Base-by-base conservation (phyloP, 345 rosid species). In the Toxicodendron radicans region DNA sequence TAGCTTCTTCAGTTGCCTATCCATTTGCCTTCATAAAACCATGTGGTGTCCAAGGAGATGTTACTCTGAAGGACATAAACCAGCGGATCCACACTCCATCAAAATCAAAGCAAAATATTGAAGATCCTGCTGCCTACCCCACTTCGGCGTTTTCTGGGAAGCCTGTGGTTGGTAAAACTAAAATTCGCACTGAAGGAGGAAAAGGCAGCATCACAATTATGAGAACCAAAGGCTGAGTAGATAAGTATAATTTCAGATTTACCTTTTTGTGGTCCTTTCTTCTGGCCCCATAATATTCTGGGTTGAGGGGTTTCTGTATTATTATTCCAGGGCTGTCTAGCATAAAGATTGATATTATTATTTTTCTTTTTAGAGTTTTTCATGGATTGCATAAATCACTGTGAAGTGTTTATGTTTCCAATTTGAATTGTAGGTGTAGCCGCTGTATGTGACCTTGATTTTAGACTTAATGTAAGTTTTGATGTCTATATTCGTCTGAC, bases 61-160 rank as follows among this genome's bases (percentile, higher is more conserved):
- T 93, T 58, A 96, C 99, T 30, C 85, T 96, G 72, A 93, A 96
- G 81, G 99, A 96, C 83, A 96, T 96, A 75, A 96, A 96, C 87
- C 94, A 88, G 83, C 79, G 85, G 68, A 93, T 96, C 65, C 90
- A 65, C 59, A 86, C 85, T 62, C 98, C 98, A 4, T 74, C 81
- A 56, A 87, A 88, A 72, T 79, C 86, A 43, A 87, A 89, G 79
- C 86, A 83, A 79, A 77, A 58, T 72, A 79, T 58, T 9, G 86
- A 80, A 75, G 98, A 92, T 74, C 89, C 82, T 24, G 38, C 75
- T 46, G 57, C 80, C 76, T 91, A 85, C 57, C 99, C 92, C 0
- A 96, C 98, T 59, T 96, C 99, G 11, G 97, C 97, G 45, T 96
- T 96, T 81, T 96, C 98, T 4, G 99, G 99, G 82, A 93, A 96